Evolutionary conservation across 140 eudicot genomes (phyloP), one percentile per base, ranked within the genome.

Genomic region (Bidens hawaiensis): DNA sequence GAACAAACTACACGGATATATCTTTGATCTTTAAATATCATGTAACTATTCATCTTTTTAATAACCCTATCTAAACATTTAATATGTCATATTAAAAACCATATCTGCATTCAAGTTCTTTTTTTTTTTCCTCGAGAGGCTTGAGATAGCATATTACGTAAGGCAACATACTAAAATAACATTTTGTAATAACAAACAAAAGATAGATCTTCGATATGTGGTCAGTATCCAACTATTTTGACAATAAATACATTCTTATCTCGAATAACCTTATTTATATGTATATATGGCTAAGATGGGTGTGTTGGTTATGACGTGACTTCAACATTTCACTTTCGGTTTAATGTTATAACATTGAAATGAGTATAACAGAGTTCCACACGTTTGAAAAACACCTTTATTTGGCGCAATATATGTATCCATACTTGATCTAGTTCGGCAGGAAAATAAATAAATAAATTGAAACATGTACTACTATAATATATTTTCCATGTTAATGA

Each of bases 191-290:
- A 19, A 8, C n/a, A n/a, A n/a, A n/a, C n/a, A n/a, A n/a, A n/a
- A n/a, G n/a, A n/a, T n/a, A n/a, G n/a, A n/a, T n/a, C n/a, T n/a
- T n/a, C n/a, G n/a, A n/a, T n/a, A 65, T 65, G 34, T 65, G 19
- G 18, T 33, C 60, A 31, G 49, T 33, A 30, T 18, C 16, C 13
- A 5, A 19, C 16, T 12, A 13, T 55, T 16, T 11, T n/a, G n/a
- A n/a, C n/a, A 27, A 56, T 56, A 68, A 68, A 31, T 41, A 55
- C 65, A 30, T 55, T 68, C 45, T 68, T 55, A 68, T 68, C 73
- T 12, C 5, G 14, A 14, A 67, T 53, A 23, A 24, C 22, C 30
- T 38, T 40, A 38, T 24, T 34, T 23, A n/a, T 49, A 30, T 16
- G n/a, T n/a, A n/a, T n/a, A n/a, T n/a, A n/a, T n/a, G n/a, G n/a